Evolutionary conservation across 202 grass and related monocot genomes (phyloP), one percentile per base, ranked within the genome.

Genomic region (Bolboschoenoplectus hybrid): DNA sequence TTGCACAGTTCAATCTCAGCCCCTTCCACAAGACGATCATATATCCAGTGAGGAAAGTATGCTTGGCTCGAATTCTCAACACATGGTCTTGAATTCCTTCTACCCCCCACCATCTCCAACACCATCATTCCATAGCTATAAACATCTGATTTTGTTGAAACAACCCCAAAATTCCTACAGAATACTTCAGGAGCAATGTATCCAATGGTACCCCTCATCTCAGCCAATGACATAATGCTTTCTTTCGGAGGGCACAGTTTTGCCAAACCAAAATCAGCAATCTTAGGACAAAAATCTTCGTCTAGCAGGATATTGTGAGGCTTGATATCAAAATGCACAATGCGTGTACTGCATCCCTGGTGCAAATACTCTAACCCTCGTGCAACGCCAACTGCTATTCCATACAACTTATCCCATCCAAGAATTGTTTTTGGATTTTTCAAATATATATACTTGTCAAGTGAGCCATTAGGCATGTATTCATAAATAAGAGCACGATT

Each of bases 91-190:
- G 85, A 49, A 67, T 92, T 92, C 61, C 65, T 89, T 12, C 88
- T 79, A 0, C 86, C 88, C 46, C 92, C 92, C 12, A 90, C 90
- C 86, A 94, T 92, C 86, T 94, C 92, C 5, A 92, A 9, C 17
- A 90, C 13, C 92, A 94, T 85, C 90, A 90, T 94, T 88, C 90
- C 92, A 63, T 90, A 94, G 50, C 90, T 90, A 68, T 91, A 92
- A 40, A 90, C 88, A 75, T 94, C 88, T 58, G 88, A 92, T 61
- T 94, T 94, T 36, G 86, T 81, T 64, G 86, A 92, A 19, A 89
- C 86, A 10, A 71, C 56, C 34, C 90, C 90, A 14, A 92, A 85
- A 16, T 52, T 89, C 51, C 86, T 67, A 2, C 70, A 92, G 3
- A 87, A 64, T 9, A 94, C 92, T 90, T 56, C 53, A 16, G 53